A percentile compares a stretch with the other conserved stretches of the same genome.
phyloP scores from a whole-genome alignment of 371 early-diverging fungal genomes.

The Mortierella sp. region DNA sequence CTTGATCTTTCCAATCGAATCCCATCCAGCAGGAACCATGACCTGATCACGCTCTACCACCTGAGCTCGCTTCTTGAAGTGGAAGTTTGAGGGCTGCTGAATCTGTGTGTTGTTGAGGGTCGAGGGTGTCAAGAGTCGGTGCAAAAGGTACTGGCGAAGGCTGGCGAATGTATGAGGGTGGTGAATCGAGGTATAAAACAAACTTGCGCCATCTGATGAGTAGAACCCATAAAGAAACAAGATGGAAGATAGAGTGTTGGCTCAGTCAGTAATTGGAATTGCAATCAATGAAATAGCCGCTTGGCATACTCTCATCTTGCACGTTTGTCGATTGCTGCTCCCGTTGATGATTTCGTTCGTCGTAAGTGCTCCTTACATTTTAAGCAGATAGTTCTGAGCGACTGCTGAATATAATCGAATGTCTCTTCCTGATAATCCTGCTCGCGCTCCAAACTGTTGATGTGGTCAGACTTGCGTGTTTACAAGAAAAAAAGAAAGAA shows the following conservation, averaged over 20 bases:
- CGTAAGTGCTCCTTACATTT: slow-evolving; percentile 75
- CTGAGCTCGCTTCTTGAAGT: slow-evolving; percentile 78
- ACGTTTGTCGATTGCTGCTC: not conserved
- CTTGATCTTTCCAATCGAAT: slow-evolving; percentile 88
- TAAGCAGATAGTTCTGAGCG: slow-evolving; percentile 90
- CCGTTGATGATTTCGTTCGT: not conserved
- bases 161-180: slow-evolving; percentile 83
- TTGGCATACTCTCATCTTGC: not conserved
- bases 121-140: slow-evolving; percentile 71
- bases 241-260: not conserved
- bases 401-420: slow-evolving; percentile 96
- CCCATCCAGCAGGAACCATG: slow-evolving; percentile 95
- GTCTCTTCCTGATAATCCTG: slow-evolving; percentile 91
- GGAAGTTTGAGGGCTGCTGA: slow-evolving; percentile 62
- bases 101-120: slow-evolving; percentile 57
- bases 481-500: not conserved
- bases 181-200: slow-evolving; percentile 90
- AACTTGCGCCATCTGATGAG: slow-evolving; percentile 87
- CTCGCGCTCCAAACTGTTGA: slow-evolving; percentile 84
- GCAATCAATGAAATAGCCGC: not conserved
- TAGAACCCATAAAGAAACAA: not conserved
- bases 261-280: not conserved
- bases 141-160: slow-evolving; percentile 87
- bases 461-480: slow-evolving; percentile 78
- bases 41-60: slow-evolving; percentile 92